These are phyloP conservation scores for Psidium guajava DNA, from an alignment of 345 rosid genomes.

Conservation along the genomic window DNA sequence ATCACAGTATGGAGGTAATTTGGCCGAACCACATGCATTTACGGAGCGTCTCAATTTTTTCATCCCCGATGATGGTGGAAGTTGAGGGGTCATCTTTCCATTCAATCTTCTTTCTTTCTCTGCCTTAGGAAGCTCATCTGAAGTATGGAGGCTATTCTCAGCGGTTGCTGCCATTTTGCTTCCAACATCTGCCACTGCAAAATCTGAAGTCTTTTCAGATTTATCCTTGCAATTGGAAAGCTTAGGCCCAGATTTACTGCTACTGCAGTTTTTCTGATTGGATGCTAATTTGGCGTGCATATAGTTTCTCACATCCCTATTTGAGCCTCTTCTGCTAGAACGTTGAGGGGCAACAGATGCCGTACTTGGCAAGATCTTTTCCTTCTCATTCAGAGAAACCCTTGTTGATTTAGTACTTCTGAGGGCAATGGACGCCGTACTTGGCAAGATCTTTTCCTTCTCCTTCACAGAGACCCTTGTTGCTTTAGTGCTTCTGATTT, in stretches of 20 bases:
- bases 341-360: background rate
- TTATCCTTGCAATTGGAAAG: slow-evolving; percentile 6
- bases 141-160: background rate
- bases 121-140: background rate
- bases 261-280: background rate
- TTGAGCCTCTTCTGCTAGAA: background rate
- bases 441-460: slow-evolving; percentile 2
- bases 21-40: background rate
- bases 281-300: background rate
- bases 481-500: slow-evolving; percentile 5
- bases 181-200: background rate
- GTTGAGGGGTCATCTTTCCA: slow-evolving; percentile 2
- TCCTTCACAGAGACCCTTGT: slow-evolving; percentile 1
- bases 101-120: background rate
- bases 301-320: background rate
- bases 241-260: background rate
- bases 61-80: background rate
- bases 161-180: background rate
- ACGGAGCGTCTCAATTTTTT: background rate
- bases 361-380: background rate
- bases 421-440: slow-evolving; percentile 1
- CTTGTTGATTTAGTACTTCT: slow-evolving; percentile 4
- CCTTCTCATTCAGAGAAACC: slow-evolving; percentile 5
- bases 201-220: slow-evolving; percentile 14
- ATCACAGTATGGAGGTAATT: slow-evolving; percentile 1